Evolutionary conservation across 2,329 filamentous ascomycete species (phyloP).

Genomic region (Scedosporium aurantiacum): DNA sequence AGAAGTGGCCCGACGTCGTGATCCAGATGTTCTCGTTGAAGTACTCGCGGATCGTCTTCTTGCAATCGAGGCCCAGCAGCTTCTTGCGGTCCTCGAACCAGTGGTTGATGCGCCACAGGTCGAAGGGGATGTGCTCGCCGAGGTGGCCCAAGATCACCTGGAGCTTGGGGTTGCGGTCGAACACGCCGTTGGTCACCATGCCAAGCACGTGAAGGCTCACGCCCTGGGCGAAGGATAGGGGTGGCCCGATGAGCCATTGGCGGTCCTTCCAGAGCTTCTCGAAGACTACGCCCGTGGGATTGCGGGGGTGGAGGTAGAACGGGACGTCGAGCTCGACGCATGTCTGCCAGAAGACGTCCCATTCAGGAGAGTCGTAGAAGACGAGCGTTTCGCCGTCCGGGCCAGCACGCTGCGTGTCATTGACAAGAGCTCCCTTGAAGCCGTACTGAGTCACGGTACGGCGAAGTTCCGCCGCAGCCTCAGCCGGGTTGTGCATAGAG

Average conservation of each 20-base stretch:
- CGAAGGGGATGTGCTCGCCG: constrained; percentile 37
- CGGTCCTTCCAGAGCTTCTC: constrained; percentile 48
- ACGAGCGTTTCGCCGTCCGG: constrained; percentile 47
- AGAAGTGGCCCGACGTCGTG: constrained; percentile 46
- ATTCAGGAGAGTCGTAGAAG: constrained; percentile 53
- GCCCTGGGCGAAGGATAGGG: constrained; percentile 46
- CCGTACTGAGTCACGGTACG: constrained; percentile 44
- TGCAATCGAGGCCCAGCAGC: constrained; percentile 33
- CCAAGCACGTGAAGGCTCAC: constrained; percentile 46
- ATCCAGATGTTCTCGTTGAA: constrained; percentile 45
- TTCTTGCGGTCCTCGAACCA: constrained; percentile 47
- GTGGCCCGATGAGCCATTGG: constrained; percentile 49
- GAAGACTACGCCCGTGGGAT: constrained; percentile 43
- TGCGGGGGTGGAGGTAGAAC: constrained; percentile 52
- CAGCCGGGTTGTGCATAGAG: constrained; percentile 40
- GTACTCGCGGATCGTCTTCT: constrained; percentile 39
- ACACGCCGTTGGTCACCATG: constrained; percentile 38
- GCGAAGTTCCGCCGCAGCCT: constrained; percentile 37
- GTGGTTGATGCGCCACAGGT: constrained; percentile 38
- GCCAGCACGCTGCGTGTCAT: constrained; percentile 49
- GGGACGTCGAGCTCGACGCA: constrained; percentile 50
- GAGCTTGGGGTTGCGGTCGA: constrained; percentile 33
- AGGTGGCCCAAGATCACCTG: constrained; percentile 36
- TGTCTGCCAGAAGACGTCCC: constrained; percentile 50
- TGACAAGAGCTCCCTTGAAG: constrained; percentile 53